Evolutionary conservation across 148 eudicot species (phyloP), one percentile per base, ranked within the genome.

Genomic region (Polygonum aviculare): DNA sequence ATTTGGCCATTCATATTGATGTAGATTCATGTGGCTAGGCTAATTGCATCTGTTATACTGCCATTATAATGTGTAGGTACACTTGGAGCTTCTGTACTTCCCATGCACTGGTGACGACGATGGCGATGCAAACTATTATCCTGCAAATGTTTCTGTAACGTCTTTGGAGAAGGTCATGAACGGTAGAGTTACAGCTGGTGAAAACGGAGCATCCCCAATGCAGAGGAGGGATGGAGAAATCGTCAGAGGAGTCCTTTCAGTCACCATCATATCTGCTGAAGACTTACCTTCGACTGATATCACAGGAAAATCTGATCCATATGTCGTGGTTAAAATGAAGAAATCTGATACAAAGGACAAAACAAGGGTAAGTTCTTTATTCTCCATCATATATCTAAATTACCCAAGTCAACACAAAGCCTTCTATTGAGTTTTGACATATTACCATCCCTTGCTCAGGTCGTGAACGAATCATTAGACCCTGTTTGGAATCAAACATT

Each of bases 401-500:
- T 41, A 8, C 19, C 19, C 7, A 39, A 5, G 1, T 38, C 21
- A 69, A 7, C 49, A 8, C 50, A 47, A 47, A 14, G 15, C 3
- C 50, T 12, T 69, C 21, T 38, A 38, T 26, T 26, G 1, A 26
- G 31, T 26, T 26, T 38, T 69, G 26, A 48, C 52, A 72, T 45
- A 2, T 19, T 19, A 12, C 11, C 8, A 12, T 55, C 9, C 15
- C 41, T n/a, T 76, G 40, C 59, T 78, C 90, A 93, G 98, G 98
- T 93, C 79, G 22, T 91, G 9, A 87, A 87, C 75, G 84, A 91
- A 65, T 88, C 90, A 33, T 77, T 93, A 69, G 85, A 88, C 81
- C 98, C 98, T 5, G 94, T 91, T 78, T 93, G 98, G 98, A 87
- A 93, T 79, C 97, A 93, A 80, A 91, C 98, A n/a, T 93, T 93